Base-by-base conservation (phyloP, 1,284 basidiomycete genomes). In the Ceraceosorus guamensis region DNA sequence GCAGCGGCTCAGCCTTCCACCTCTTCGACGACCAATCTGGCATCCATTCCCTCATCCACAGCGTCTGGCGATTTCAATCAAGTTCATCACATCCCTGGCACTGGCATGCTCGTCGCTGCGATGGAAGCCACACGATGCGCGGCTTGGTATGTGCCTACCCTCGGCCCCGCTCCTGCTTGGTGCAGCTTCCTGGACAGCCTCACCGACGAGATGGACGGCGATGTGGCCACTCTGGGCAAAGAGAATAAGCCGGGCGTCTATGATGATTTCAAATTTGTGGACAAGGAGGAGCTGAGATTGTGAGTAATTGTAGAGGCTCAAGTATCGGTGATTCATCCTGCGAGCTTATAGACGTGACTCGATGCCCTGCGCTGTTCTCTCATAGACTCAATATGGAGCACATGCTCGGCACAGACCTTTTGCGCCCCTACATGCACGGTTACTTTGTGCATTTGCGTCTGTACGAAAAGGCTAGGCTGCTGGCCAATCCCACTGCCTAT, bases 391-490 rank as follows among this genome's bases (percentile, higher is more conserved):
- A 56, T 66, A 90, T 99, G 76, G 87, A 91, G 65, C 89, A 95
- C 76, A 88, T 98, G 67, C 80, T 96, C 69, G 95, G 95, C 52
- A 95, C 91, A 1, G 85, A 91, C 10, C 84, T 89, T 13, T 87
- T 98, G 81, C 92, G 93, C 77, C 93, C 95, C 1, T 99, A 98
- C 79, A 97, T 99, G 93, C 95, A 99, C 78, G 95, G 95, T 50
- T 97, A 92, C 84, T 98, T 99, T 80, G 79, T 98, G 66, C 88
- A 91, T 8, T 84, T 98, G 77, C 88, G 90, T 71, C 83, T 97
- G 6, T 98, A 98, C 81, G 89, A 95, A 69, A 87, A 91, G 52
- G 95, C 95, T 1, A 85, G 92, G 37, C 83, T 96, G 67, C 91
- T 98, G 66, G 87, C 89, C 60, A 96, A 98, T 79, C 95, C 95